A percentile compares a stretch with the other conserved stretches of the same genome.
These are phyloP conservation scores for Trichoderma arundinaceum DNA, from an alignment of 2,329 filamentous ascomycete species.

Conservation along the genomic window DNA sequence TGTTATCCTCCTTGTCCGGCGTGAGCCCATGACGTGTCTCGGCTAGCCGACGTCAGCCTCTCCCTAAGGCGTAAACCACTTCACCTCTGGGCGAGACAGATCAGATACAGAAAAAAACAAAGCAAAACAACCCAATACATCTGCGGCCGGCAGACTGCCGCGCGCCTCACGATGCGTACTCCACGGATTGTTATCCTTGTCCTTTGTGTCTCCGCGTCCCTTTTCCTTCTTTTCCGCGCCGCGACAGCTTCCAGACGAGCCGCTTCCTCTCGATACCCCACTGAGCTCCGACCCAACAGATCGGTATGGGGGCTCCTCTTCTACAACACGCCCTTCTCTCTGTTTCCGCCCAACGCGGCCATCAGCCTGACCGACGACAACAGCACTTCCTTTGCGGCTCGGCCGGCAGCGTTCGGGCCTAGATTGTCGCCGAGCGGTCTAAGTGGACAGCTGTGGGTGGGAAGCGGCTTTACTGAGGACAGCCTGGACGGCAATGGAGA, in stretches of 20 bases:
- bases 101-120: neutral
- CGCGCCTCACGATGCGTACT: constrained; percentile 55
- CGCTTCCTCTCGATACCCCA: constrained; percentile 37
- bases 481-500: constrained; percentile 75
- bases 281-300: constrained; percentile 36
- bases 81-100: constrained; percentile 1
- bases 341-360: constrained; percentile 93
- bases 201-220: constrained; percentile 58
- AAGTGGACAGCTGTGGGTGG: constrained; percentile 91
- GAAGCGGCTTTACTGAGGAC: constrained; percentile 88
- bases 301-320: constrained; percentile 61
- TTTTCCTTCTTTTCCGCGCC: constrained; percentile 62
- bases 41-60: constrained; percentile 31
- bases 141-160: constrained; percentile 2
- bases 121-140: neutral
- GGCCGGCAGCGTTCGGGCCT: constrained; percentile 92
- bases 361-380: constrained; percentile 98
- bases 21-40: constrained; percentile 32
- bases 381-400: constrained; percentile 92
- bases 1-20: neutral
- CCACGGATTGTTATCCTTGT: constrained; percentile 60
- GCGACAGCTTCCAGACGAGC: constrained; percentile 48
- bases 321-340: constrained; percentile 77
- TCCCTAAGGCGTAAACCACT: constrained; percentile 25
- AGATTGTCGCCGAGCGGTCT: constrained; percentile 75